Percentiles rank a stretch among this genome's conserved stretches.
These are phyloP conservation scores for Saccharomyces pastorianus DNA, from an alignment of 1,139 yeast genomes.

Conservation along the genomic window DNA sequence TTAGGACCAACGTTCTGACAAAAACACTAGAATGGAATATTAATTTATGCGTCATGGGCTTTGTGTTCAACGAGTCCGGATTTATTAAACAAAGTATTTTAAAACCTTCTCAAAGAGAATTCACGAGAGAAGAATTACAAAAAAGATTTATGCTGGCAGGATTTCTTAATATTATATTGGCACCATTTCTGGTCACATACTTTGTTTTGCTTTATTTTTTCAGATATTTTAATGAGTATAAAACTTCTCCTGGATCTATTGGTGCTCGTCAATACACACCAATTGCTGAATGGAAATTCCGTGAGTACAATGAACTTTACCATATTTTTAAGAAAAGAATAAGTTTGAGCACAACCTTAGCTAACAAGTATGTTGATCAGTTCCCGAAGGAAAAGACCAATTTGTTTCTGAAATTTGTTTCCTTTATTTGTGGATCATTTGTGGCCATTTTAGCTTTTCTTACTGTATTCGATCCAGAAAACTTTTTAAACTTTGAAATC, in stretches of 20 bases:
- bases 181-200: conserved; percentile 81
- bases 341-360: conserved; percentile 68
- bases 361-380: conserved; percentile 77
- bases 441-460: conserved; percentile 79
- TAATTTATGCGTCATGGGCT: conserved; percentile 79
- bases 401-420: conserved; percentile 53
- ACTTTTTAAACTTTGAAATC: conserved; percentile 82
- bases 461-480: conserved; percentile 86
- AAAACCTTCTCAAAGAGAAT: conserved; percentile 62
- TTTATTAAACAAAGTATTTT: conserved; percentile 69
- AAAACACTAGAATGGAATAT: conserved; percentile 91
- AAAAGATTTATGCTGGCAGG: conserved; percentile 86
- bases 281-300: conserved; percentile 85
- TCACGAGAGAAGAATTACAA: conserved; percentile 59
- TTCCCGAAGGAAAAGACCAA: conserved; percentile 80
- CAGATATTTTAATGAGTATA: conserved; percentile 86
- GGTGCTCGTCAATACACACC: conserved; percentile 90
- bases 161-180: conserved; percentile 63
- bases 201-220: conserved; percentile 77
- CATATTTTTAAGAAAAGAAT: conserved; percentile 78
- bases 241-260: conserved; percentile 76
- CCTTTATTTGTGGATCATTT: conserved; percentile 81
- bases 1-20: conserved; percentile 47
- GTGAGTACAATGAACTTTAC: conserved; percentile 88
- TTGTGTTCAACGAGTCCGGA: conserved; percentile 74